Evolutionary conservation across 768 basidiomycete genomes (phyloP).

Genomic region (Mycena olivaceomarginata): DNA sequence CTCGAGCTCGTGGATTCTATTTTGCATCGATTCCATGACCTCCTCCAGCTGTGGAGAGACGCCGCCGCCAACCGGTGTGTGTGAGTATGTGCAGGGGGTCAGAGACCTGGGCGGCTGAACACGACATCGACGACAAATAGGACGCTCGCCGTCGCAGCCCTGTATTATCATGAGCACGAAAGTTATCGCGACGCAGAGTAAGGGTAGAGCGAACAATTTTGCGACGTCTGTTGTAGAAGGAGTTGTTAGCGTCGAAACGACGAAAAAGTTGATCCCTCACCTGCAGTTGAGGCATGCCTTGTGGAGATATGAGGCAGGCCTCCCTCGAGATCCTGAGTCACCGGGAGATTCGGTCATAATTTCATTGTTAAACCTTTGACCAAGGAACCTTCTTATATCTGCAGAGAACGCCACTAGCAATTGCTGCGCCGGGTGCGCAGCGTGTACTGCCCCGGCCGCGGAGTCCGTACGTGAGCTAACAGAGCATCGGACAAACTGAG

Average conservation of each 20-base stretch:
- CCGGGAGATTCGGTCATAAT: not conserved
- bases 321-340: not conserved
- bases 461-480: not conserved
- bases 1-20: constrained; percentile 12
- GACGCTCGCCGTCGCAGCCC: constrained; percentile 29
- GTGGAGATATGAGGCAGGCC: not conserved
- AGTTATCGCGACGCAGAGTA: not conserved
- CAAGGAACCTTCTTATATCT: not conserved
- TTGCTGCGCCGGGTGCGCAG: not conserved
- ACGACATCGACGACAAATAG: constrained; percentile 31
- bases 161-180: not conserved
- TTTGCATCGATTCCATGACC: not conserved
- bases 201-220: constrained; percentile 3
- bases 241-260: too few relatives aligned
- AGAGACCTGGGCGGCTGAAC: constrained; percentile 25
- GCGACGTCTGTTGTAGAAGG: not conserved
- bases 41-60: not conserved
- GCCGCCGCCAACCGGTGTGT: constrained; percentile 4
- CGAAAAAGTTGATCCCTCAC: too few relatives aligned
- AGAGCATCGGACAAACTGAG: not conserved
- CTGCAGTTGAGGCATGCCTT: not conserved
- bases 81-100: constrained; percentile 18
- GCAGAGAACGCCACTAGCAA: not conserved
- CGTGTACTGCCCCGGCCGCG: not conserved
- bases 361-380: not conserved